Conservation (phyloP, 495 filamentous ascomycete genomes). For the Margaritispora aquatica region DNA sequence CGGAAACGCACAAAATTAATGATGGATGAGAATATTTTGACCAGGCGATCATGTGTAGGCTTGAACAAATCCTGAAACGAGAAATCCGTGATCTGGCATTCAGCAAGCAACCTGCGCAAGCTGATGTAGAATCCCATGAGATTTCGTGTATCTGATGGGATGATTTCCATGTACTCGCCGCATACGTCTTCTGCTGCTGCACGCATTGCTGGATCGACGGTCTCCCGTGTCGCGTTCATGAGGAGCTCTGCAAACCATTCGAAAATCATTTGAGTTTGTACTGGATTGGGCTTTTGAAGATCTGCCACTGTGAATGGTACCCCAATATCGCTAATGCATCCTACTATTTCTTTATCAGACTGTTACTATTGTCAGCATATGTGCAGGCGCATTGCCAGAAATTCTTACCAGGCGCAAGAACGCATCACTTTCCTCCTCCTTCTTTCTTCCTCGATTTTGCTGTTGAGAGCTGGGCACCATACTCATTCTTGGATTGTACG, state of each 20-base stretch:
- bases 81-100: slow-evolving; percentile 91
- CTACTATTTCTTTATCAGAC: slow-evolving; percentile 82
- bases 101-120: slow-evolving; percentile 65
- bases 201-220: slow-evolving; percentile 90
- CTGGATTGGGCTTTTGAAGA: slow-evolving; percentile 85
- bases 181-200: slow-evolving; percentile 81
- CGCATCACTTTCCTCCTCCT: slow-evolving; percentile 76
- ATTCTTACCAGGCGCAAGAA: slow-evolving; percentile 74
- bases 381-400: not conserved
- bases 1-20: slow-evolving; percentile 98
- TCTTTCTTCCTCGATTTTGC: slow-evolving; percentile 58
- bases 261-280: slow-evolving; percentile 91
- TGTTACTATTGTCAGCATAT: slow-evolving; percentile 25
- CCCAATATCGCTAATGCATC: slow-evolving; percentile 94
- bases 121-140: slow-evolving; percentile 89
- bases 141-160: slow-evolving; percentile 81
- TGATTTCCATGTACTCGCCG: slow-evolving; percentile 71
- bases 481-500: slow-evolving; percentile 79
- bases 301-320: slow-evolving; percentile 84
- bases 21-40: slow-evolving; percentile 89
- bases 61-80: slow-evolving; percentile 83
- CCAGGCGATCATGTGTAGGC: slow-evolving; percentile 79
- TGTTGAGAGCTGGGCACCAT: slow-evolving; percentile 50
- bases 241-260: slow-evolving; percentile 95
- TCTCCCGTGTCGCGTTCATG: slow-evolving; percentile 83